These are phyloP conservation scores for Chaetomium sp. DNA, from an alignment of 2,329 filamentous ascomycete genomes.

Conservation along the genomic window DNA sequence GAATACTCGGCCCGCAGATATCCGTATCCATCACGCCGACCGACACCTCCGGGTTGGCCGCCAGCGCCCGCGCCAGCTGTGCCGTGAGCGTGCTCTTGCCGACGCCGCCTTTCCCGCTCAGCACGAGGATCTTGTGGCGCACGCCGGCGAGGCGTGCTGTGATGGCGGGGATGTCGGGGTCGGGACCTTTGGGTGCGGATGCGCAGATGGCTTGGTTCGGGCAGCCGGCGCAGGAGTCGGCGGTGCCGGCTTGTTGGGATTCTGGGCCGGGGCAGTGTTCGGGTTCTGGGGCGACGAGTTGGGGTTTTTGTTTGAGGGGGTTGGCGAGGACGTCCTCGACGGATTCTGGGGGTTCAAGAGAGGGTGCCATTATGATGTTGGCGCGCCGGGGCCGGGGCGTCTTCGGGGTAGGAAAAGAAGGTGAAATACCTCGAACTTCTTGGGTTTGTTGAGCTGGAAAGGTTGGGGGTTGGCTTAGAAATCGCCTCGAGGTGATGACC, in stretches of 20 bases:
- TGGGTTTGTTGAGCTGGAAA: not conserved
- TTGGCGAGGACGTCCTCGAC: conserved; percentile 66
- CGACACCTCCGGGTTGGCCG: conserved; percentile 66
- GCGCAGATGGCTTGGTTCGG: conserved; percentile 96
- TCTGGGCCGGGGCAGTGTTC: conserved; percentile 94
- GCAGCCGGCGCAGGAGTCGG: conserved; percentile 86
- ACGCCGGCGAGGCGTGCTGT: conserved; percentile 74
- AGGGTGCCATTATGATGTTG: conserved; percentile 62
- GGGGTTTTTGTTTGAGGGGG: conserved; percentile 69
- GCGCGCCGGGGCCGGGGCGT: not conserved
- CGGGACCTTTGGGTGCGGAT: conserved; percentile 86
- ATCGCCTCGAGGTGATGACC: conserved; percentile 11
- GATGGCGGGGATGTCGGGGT: conserved; percentile 88
- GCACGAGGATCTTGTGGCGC: conserved; percentile 84
- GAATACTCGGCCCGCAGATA: conserved; percentile 92
- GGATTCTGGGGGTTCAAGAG: conserved; percentile 60
- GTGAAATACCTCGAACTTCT: not conserved
- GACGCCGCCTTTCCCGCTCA: conserved; percentile 88
- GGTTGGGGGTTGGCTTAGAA: conserved; percentile 20
- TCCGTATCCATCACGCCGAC: conserved; percentile 98
- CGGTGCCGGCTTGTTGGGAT: conserved; percentile 60
- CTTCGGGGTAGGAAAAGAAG: not conserved
- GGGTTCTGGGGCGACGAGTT: conserved; percentile 89
- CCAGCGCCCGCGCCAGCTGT: conserved; percentile 83
- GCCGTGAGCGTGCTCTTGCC: conserved; percentile 93